phyloP scores from a whole-genome alignment of 257 asterid genomes.

The Nicotiana tomentosiformis region DNA sequence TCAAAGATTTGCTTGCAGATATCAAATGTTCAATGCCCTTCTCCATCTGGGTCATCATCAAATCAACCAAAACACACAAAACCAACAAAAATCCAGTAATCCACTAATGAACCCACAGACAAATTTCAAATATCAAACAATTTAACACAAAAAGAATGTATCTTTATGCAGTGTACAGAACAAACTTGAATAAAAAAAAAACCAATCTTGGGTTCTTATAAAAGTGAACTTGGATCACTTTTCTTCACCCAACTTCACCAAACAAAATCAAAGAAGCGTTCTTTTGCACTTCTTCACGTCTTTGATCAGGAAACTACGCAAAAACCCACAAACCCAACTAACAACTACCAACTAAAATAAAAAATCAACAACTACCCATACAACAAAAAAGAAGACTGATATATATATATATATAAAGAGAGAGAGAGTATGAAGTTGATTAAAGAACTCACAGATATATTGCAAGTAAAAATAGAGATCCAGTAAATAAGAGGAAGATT shows the following conservation, averaged over 20 bases:
- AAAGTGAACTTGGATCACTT: background rate
- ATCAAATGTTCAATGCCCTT: conserved; percentile 49
- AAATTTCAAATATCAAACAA: background rate
- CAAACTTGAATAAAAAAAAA: background rate
- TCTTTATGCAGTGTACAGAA: background rate
- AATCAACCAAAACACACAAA: background rate
- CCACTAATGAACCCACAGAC: background rate
- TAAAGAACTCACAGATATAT: background rate
- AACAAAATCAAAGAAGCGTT: background rate
- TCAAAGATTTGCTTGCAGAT: conserved; percentile 61
- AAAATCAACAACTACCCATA: background rate
- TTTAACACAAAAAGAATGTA: background rate
- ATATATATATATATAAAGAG: background rate
- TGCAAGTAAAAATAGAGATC: background rate
- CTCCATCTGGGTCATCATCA: conserved; percentile 31
- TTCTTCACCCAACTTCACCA: background rate
- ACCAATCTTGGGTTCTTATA: background rate
- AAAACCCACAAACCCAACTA: background rate
- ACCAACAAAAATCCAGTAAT: background rate
- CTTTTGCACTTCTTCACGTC: background rate
- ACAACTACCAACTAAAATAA: background rate
- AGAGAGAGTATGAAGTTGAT: background rate
- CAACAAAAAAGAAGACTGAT: background rate
- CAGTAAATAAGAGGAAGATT: background rate
- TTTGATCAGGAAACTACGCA: background rate